Evolutionary conservation across 768 basidiomycete genomes (phyloP), one percentile per base, ranked within the genome.

Genomic region (Chalciporus piperatus): DNA sequence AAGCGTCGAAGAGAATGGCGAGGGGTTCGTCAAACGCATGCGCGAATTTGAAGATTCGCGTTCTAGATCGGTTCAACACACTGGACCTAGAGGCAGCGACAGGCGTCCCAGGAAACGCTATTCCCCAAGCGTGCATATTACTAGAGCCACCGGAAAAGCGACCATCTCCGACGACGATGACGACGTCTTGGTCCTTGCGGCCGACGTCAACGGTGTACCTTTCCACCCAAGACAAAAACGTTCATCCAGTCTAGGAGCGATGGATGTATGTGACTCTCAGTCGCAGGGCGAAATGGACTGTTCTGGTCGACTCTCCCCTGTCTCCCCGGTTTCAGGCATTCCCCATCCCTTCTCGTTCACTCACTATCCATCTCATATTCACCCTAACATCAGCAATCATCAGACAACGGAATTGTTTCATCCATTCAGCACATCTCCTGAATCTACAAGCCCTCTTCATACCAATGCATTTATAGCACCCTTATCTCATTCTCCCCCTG

Each of bases 21-120:
- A 89, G 58, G 80, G 82, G 7, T 75, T 89, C 43, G 76, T 89
- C 12, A 78, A 74, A 50, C 82, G 83, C 46, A 89, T 89, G 87
- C 83, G 83, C 49, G 82, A 87, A 56, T 85, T 82, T 62, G 87
- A 89, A 65, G 68, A 74, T 44, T 73, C 74, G 22, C 73, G 81
- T 49, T 77, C 77, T 33, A 69, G 70, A 51, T 70, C 71, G 30
- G 70, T 65, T 45, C 62, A 68, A 13, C 67, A 70, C 50, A 66
- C 66, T 32, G 74, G 72, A 39, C 66, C 71, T 48, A 74, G 73
- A 45, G 72, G 72, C 19, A 52, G 68, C 22, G 72, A 74, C 50
- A 72, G 68, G 60, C 72, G 76, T 53, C 74, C 74, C 16, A 74
- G 70, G 57, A 77, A 76, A 59, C 71, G 73, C 28, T 61, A 69